Base-by-base conservation (phyloP, 129 eudicot genomes). In the Arctium minus region DNA sequence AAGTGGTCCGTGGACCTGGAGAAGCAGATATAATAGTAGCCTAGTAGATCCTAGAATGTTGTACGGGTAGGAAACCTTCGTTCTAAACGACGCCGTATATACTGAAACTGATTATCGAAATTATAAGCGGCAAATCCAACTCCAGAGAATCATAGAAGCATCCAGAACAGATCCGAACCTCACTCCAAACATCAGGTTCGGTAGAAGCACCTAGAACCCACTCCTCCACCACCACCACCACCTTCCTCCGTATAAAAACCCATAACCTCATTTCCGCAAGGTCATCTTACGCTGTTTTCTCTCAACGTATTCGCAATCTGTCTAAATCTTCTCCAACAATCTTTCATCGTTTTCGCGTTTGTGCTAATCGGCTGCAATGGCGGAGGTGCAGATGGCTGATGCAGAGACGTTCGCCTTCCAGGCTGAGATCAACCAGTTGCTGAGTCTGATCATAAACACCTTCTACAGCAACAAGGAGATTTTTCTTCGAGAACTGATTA, bases 401-500 rank as follows among this genome's bases (percentile, higher is more conserved):
- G 87, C 91, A 32, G 97, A 92, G 86, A 94, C 97, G 11, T 94
- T 94, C 17, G 97, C 94, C 0, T 92, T 92, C 79, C 97, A 92
- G 86, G 97, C 97, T 2, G 97, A 92, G 81, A 92, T 92, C 44
- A 92, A 92, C 88, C 97, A 92, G 85, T 83, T 90, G 11, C 62
- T 92, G 35, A 92, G 97, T 36, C 46, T 92, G 69, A 92, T 92
- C 81, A 92, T 92, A 90, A 92, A 92, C 69, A 92, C 94, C 3
- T 92, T 92, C 85, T 92, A 92, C 90, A 92, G 94, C 85, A 90
- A 92, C 92, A 92, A 92, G 84, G 97, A 92, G 91, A 92, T 92
- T 17, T 92, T 92, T 85, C 93, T 92, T 8, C 81, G 97, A 38
- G 97, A 92, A 73, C 77, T 94, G 8, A 90, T 94, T 42, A 90